Base-by-base conservation (phyloP, 2,329 filamentous ascomycete species). In the Cadophora luteo-olivacea region DNA sequence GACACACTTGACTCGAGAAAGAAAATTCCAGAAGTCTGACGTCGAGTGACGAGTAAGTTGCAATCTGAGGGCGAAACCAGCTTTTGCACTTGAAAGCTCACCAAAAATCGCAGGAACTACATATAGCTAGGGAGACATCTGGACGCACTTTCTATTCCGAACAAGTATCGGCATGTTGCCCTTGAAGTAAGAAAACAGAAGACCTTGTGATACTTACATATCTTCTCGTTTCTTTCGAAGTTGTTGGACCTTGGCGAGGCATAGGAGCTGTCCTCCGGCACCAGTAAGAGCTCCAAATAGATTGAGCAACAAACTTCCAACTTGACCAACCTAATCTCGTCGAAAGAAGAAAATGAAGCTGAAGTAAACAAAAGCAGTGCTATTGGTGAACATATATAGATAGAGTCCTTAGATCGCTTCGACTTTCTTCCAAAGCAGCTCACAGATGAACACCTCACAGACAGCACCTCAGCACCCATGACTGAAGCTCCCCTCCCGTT, bases 401-500 rank as follows among this genome's bases (percentile, higher is more conserved):
- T 9, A 6, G 33, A 19, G 25, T 9, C 19, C 25, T 54, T 32
- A 29, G 25, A 54, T 54, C 25, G 25, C 25, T 54, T 54, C 51
- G 12, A 54, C 14, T 33, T 32, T 32, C 51, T 32, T 54, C 51
- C 25, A 14, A 32, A 32, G 25, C 51, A 32, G 51, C 51, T 54
- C 51, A 33, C 51, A 19, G 51, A 54, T 54, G 51, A 54, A 54
- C 25, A 24, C 4, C n/a, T 36, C 22, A 38, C 33, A 58, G 32
- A 58, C 32, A 58, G 9, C 32, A 54, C 19, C 55, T 33, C 54
- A 58, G 2, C 51, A 32, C 24, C 55, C 55, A 38, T 58, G 36
- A 41, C 33, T 38, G 36, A 25, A 36, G 54, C 29, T 24, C 29
- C 54, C n/a, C n/a, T n/a, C 54, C 55, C 55, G 55, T 41, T 58